These are phyloP conservation scores for Microbotryomycetes sp. DNA, from an alignment of 1,284 basidiomycete genomes.

Conservation along the genomic window DNA sequence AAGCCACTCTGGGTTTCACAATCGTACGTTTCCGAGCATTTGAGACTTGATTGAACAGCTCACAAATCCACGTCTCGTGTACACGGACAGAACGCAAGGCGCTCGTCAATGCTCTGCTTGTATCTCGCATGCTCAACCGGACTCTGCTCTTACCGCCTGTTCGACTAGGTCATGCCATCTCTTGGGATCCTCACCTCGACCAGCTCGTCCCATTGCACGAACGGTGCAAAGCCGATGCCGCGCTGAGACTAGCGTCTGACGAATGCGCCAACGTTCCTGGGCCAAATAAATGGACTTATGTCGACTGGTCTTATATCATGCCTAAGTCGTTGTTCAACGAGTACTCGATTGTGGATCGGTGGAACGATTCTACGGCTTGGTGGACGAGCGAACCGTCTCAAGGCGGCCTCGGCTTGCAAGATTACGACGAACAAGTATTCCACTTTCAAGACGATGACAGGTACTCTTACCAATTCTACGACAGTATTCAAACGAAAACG, in stretches of 20 bases:
- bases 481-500: neutral
- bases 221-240: constrained; percentile 18
- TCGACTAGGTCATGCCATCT: constrained; percentile 14
- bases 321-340: constrained; percentile 2
- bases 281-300: constrained; percentile 18
- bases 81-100: constrained; percentile 18
- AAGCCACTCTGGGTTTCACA: constrained; percentile 27
- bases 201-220: constrained; percentile 4
- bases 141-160: constrained; percentile 27
- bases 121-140: constrained; percentile 22
- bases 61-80: neutral
- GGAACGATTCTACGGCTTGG: constrained; percentile 9
- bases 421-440: constrained; percentile 1
- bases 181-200: constrained; percentile 12
- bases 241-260: neutral
- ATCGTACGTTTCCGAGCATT: constrained; percentile 5
- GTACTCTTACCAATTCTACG: constrained; percentile 20
- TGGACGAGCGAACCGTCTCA: neutral
- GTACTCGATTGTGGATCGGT: constrained; percentile 15
- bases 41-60: too few species aligned
- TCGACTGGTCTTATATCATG: constrained; percentile 4
- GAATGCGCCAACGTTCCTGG: neutral
- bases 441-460: constrained; percentile 12
- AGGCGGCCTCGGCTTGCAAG: constrained; percentile 15
- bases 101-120: constrained; percentile 23